Evolutionary conservation across 306 rosid species (phyloP), one percentile per base, ranked within the genome.

Genomic region (Cucurbita moschata): DNA sequence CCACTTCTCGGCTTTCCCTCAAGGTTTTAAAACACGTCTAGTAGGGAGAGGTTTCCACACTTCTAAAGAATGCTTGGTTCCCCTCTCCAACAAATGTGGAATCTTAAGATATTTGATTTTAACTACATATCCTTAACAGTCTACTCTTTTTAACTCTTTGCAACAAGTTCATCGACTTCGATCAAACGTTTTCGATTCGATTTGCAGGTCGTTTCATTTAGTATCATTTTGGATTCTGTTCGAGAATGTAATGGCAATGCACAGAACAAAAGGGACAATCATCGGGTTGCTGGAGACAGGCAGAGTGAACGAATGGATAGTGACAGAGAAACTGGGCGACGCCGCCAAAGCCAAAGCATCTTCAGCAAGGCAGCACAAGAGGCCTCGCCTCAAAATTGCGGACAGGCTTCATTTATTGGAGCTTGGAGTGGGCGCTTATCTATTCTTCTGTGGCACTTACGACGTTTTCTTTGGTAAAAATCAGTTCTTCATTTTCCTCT

Each of bases 231-330:
- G 96, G 98, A 88, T 92, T 73, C 85, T 92, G 15, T 92, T 90
- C 63, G 98, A 92, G 86, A 92, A 92, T 50, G 90, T 88, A 76
- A 90, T 92, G 98, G 80, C 98, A 49, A 77, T 90, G 16, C 96
- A 90, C 76, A 77, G 98, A 75, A 83, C 96, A 18, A 92, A 92
- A 77, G 96, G 89, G 21, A 92, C 98, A 5, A 80, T 90, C 58
- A 90, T 90, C 10, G 96, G 98, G 35, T 83, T 92, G 30, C 71
- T 92, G 55, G 96, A 88, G 81, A 73, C 85, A 1, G 85, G 83
- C 66, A 71, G 96, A 62, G 96, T 85, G 61, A 92, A 92, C 54
- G 98, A 92, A 74, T 92, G 98, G 96, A 80, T 92, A 68, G 96
- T 92, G 23, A 92, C 98, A 3, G 96, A 88, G 75, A 92, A 92